Evolutionary conservation across 345 rosid species (phyloP), one percentile per base, ranked within the genome.

Genomic region (Hirschfeldia incana): DNA sequence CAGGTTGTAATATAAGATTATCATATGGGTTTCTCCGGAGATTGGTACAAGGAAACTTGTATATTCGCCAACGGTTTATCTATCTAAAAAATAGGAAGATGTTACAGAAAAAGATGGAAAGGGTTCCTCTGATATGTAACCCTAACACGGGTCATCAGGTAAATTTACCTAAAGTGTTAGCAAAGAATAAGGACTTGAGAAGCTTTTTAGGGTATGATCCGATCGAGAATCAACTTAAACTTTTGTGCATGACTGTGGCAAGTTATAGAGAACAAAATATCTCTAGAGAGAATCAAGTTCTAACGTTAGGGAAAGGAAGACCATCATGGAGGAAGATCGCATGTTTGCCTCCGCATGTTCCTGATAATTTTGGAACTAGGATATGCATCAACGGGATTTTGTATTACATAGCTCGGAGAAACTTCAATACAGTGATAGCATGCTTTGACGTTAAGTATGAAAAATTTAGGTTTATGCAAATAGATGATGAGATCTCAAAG

Each of bases 141-240:
- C 76, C 76, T 39, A 10, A 26, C 16, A 72, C 59, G 3, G 58
- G 76, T 15, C 67, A 72, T 11, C 11, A 59, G 0, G 10, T 73
- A 3, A 0, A 3, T 73, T 30, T 73, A 62, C 46, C 53, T 44
- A 11, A 12, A 44, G 53, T 44, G 53, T 11, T 12, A 44, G 53
- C 53, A n/a, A 44, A 44, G n/a, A 44, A 44, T 44, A 44, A 11
- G 15, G 53, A 44, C 15, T 12, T 44, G 15, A 44, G 53, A 44
- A 44, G 53, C 53, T 12, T 3, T 2, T 4, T 72, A 2, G 61
- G 13, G 76, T 73, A 62, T 51, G 77, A 74, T 74, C 70, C 63
- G 3, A 21, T 32, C 11, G 5, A 12, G 0, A 64, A 74, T 30
- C 2, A 64, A 8, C 1, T 42, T 13, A 65, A 53, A 65, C 37